These are phyloP conservation scores for Puccinia coronata DNA, from an alignment of 1,284 basidiomycete species.

Conservation along the genomic window DNA sequence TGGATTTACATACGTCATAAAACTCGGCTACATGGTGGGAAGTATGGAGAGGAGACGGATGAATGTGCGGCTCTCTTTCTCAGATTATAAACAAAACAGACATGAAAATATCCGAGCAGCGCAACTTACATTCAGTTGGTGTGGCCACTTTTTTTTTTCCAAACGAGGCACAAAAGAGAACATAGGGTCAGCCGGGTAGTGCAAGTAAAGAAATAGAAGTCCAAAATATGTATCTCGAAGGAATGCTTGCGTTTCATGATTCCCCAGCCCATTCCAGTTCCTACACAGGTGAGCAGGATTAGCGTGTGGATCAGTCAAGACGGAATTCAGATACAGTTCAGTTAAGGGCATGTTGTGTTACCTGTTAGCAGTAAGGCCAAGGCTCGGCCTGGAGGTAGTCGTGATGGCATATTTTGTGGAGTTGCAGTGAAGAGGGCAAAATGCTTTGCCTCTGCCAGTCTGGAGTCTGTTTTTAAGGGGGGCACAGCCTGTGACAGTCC, in stretches of 20 bases:
- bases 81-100: too few species aligned
- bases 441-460: too few species aligned
- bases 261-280: slow-evolving; percentile 43
- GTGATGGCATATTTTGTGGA: slow-evolving; percentile 13
- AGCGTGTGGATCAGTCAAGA: too few species aligned
- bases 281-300: too few species aligned
- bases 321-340: too few species aligned
- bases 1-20: slow-evolving; percentile 40
- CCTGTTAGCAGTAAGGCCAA: slow-evolving; percentile 26
- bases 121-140: slow-evolving; percentile 42
- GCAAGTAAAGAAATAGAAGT: too few species aligned
- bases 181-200: not conserved
- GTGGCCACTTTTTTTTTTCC: slow-evolving; percentile 16
- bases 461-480: too few species aligned
- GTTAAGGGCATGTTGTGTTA: not conserved
- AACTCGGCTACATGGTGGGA: slow-evolving; percentile 14
- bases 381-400: slow-evolving; percentile 32
- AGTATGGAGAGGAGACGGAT: too few species aligned
- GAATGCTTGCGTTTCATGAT: slow-evolving; percentile 27
- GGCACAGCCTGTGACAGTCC: not conserved
- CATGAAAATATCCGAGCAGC: too few species aligned
- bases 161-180: not conserved
- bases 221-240: not conserved
- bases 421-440: too few species aligned
- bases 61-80: too few species aligned